These are phyloP conservation scores for Phytophthora capsici DNA, from an alignment of 352 stramenopile genomes.

Conservation along the genomic window DNA sequence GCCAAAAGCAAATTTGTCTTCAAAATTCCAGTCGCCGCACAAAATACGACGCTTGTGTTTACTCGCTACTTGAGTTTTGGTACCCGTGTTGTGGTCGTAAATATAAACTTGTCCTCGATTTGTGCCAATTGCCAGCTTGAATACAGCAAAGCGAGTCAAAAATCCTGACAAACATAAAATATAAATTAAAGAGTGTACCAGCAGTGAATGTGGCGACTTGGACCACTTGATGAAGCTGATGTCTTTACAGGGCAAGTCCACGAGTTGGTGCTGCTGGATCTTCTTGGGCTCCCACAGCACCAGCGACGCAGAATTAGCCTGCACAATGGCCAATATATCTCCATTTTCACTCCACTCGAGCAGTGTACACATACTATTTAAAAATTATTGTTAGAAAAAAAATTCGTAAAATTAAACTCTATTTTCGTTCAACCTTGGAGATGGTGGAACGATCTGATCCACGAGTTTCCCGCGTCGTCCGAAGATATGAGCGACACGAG, in stretches of 20 bases:
- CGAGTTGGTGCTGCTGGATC: constrained; percentile 63
- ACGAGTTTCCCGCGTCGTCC: constrained; percentile 72
- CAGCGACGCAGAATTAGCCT: constrained; percentile 74
- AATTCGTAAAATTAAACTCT: constrained; percentile 7
- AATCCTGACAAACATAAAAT: background rate
- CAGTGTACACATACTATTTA: constrained; percentile 62
- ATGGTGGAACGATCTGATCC: constrained; percentile 81
- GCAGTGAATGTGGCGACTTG: constrained; percentile 61
- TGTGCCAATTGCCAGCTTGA: constrained; percentile 70
- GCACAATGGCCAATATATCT: constrained; percentile 74
- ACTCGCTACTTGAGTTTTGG: constrained; percentile 61
- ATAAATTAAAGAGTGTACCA: constrained; percentile 35
- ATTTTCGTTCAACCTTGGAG: constrained; percentile 50
- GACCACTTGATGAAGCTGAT: constrained; percentile 85
- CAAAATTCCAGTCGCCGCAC: constrained; percentile 80
- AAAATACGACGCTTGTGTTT: constrained; percentile 85
- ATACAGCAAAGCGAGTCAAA: constrained; percentile 8
- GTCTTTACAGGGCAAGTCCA: constrained; percentile 76
- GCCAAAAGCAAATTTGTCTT: constrained; percentile 85
- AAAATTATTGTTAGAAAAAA: constrained; percentile 11
- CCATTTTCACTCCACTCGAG: constrained; percentile 79
- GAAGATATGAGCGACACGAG: constrained; percentile 81
- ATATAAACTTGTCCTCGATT: constrained; percentile 81
- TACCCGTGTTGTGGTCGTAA: constrained; percentile 67
- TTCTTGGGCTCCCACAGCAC: constrained; percentile 78